These are phyloP conservation scores for Plectosphaerella cucumerina DNA, from an alignment of 2,329 filamentous ascomycete species.

Conservation along the genomic window DNA sequence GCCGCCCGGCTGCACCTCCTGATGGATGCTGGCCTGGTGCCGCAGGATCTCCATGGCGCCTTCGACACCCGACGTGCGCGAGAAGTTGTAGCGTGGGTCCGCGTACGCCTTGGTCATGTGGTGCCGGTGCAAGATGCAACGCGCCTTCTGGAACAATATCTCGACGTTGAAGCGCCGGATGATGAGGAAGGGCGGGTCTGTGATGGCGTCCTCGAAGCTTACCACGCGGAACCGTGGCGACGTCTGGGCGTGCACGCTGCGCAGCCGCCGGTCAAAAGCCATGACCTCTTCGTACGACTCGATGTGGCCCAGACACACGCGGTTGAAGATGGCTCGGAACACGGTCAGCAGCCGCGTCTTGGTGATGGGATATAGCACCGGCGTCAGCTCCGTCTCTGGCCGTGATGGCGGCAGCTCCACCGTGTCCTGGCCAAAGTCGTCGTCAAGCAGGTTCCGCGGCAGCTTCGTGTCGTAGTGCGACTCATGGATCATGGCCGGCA, in stretches of 20 bases:
- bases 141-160: slow-evolving; percentile 31
- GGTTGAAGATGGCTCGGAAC: slow-evolving; percentile 18
- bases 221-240: slow-evolving; percentile 26
- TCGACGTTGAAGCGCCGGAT: slow-evolving; percentile 33
- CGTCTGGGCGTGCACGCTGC: slow-evolving; percentile 24
- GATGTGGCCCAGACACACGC: slow-evolving; percentile 3
- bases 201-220: slow-evolving; percentile 20
- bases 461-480: slow-evolving; percentile 34
- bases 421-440: slow-evolving; percentile 32
- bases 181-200: slow-evolving; percentile 30
- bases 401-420: slow-evolving; percentile 28
- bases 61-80: slow-evolving; percentile 36
- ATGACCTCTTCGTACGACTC: slow-evolving; percentile 32
- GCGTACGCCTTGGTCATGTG: slow-evolving; percentile 24
- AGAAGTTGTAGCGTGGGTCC: slow-evolving; percentile 30
- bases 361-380: slow-evolving; percentile 17
- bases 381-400: slow-evolving; percentile 22
- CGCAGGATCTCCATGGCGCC: slow-evolving; percentile 37
- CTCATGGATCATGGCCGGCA: slow-evolving; percentile 37
- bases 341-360: slow-evolving; percentile 19
- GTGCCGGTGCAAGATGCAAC: slow-evolving; percentile 35
- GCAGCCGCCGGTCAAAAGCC: slow-evolving; percentile 27
- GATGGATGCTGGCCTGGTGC: slow-evolving; percentile 36
- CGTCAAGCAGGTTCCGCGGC: slow-evolving; percentile 38
- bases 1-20: slow-evolving; percentile 32